phyloP scores from a whole-genome alignment of 1,284 basidiomycete species.

The Puccinia hordei region DNA sequence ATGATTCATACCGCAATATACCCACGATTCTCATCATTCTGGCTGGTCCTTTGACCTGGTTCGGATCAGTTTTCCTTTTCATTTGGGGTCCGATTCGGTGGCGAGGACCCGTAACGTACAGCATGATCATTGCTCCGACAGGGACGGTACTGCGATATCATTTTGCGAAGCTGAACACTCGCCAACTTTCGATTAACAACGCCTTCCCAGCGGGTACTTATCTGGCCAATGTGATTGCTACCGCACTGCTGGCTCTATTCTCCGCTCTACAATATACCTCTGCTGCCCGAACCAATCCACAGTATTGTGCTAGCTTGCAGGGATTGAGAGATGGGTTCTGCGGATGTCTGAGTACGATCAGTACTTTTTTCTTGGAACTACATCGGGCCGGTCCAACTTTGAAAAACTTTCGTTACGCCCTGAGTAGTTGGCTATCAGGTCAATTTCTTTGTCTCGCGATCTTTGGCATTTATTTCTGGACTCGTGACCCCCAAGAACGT shows the following conservation, averaged over 20 bases:
- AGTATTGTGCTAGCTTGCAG: conserved; percentile 72
- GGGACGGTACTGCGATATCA: conserved; percentile 83
- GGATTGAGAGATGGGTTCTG: conserved; percentile 89
- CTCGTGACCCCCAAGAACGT: conserved; percentile 22
- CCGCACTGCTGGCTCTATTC: conserved; percentile 72
- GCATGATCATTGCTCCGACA: conserved; percentile 85
- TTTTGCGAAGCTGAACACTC: conserved; percentile 72
- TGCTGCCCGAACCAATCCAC: conserved; percentile 61
- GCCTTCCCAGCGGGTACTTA: conserved; percentile 84
- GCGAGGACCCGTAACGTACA: conserved; percentile 78
- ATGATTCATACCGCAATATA: neutral
- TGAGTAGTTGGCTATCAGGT: conserved; percentile 70
- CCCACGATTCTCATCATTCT: conserved; percentile 35
- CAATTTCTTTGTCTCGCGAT: conserved; percentile 64
- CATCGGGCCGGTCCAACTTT: conserved; percentile 64
- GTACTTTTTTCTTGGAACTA: conserved; percentile 86
- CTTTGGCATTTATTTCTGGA: conserved; percentile 39
- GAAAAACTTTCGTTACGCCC: conserved; percentile 70
- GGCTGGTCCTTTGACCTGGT: conserved; percentile 59
- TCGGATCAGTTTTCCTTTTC: conserved; percentile 71
- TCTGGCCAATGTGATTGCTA: conserved; percentile 78
- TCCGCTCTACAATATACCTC: conserved; percentile 70
- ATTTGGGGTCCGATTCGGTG: conserved; percentile 71
- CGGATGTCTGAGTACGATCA: conserved; percentile 90
- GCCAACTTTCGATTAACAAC: conserved; percentile 61